Conservation (phyloP, 371 early-diverging fungal species). For the Mucor indicus region DNA sequence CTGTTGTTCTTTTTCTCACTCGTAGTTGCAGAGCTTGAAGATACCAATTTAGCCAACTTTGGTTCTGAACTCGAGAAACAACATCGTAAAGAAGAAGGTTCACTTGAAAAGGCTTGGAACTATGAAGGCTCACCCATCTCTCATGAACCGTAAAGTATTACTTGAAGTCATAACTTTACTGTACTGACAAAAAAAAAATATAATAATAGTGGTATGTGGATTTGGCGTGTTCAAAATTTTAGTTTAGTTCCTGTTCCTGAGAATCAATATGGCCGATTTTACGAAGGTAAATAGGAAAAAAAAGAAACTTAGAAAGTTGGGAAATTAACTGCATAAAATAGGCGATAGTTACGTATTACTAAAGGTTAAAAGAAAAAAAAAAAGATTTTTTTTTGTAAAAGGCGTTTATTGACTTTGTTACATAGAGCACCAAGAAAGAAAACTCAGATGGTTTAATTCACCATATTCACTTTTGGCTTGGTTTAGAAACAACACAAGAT, state of each 20-base stretch:
- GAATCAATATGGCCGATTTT: constrained; percentile 68
- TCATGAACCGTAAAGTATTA: constrained; percentile 31
- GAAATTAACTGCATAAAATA: too few relatives aligned
- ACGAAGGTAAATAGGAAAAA: constrained; percentile 45
- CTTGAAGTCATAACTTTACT: not conserved
- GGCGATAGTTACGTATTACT: constrained; percentile 80
- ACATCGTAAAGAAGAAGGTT: constrained; percentile 68
- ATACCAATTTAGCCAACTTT: constrained; percentile 72
- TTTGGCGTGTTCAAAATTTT: constrained; percentile 86
- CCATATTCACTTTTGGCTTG: constrained; percentile 87
- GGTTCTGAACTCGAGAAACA: constrained; percentile 70
- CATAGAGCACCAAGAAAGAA: constrained; percentile 61
- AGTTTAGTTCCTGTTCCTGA: constrained; percentile 63
- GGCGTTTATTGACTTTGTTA: not conserved
- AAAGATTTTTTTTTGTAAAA: not conserved
- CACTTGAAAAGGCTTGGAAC: constrained; percentile 71
- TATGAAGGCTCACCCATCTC: constrained; percentile 52
- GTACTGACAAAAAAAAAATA: not conserved
- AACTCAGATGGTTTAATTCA: constrained; percentile 61
- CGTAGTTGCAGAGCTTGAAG: constrained; percentile 50
- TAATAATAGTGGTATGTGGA: constrained; percentile 55
- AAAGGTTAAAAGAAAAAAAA: constrained; percentile 50
- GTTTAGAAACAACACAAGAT: constrained; percentile 69
- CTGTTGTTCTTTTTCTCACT: too few relatives aligned
- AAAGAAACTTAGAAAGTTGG: not conserved